phyloP scores from a whole-genome alignment of 1,139 yeast genomes.

The Sugiyamaella xylanicola region DNA sequence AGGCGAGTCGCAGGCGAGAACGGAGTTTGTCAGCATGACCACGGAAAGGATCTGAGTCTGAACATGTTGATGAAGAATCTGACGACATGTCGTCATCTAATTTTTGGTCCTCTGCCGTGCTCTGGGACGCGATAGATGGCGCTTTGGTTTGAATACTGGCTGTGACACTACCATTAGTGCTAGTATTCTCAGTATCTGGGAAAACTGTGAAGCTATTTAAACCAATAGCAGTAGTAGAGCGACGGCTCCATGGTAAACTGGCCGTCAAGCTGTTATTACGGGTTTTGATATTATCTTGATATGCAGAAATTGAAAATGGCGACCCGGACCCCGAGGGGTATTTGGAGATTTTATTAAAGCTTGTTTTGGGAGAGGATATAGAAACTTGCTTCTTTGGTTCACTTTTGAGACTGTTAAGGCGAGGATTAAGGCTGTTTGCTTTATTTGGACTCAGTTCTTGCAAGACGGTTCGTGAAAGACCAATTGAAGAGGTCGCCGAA shows the following conservation, averaged over 20 bases:
- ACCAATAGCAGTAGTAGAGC: conserved; percentile 8
- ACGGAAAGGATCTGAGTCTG: background rate
- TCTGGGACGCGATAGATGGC: background rate
- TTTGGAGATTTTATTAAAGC: background rate
- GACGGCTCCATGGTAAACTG: conserved; percentile 17
- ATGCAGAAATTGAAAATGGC: conserved; percentile 15
- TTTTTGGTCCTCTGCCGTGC: background rate
- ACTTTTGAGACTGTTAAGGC: conserved; percentile 1
- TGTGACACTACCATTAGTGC: background rate
- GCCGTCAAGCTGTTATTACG: conserved; percentile 3
- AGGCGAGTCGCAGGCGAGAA: conserved; percentile 71
- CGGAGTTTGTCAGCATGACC: conserved; percentile 26
- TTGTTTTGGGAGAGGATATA: background rate
- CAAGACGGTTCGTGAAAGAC: conserved; percentile 15
- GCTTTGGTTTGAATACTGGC: background rate
- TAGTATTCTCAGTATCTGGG: conserved; percentile 8
- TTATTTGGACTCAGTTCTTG: conserved; percentile 22
- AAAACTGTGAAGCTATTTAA: conserved; percentile 10
- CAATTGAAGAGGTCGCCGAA: background rate
- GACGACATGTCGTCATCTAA: background rate
- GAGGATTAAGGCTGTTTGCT: background rate
- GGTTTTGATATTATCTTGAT: conserved; percentile 5
- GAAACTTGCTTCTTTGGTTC: background rate
- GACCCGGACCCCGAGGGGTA: conserved; percentile 15
- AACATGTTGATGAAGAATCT: background rate